Base-by-base conservation (phyloP, 2,329 filamentous ascomycete genomes). In the Capronia coronata region DNA sequence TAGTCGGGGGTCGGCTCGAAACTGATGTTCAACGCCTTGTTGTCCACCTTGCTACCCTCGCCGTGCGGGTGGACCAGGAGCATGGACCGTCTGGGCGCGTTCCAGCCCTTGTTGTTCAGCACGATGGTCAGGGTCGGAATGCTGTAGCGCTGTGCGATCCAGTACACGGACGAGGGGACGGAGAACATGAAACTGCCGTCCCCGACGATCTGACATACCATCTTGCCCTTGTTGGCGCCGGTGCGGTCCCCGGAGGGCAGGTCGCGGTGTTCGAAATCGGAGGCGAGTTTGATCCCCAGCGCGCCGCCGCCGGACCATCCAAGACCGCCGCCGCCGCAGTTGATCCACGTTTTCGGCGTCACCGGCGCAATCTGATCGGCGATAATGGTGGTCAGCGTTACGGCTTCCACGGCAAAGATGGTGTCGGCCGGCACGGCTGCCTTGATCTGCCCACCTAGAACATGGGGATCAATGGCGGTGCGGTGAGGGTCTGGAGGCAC, bases 221-320 rank as follows among this genome's bases (percentile, higher is more conserved):
- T 80, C 51, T 76, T 78, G 23, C 77, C 76, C 58, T 79, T 75
- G 37, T 68, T 69, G 1, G 58, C 63, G 16, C 56, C 56, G 18
- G 30, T 35, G 3, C 34, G 34, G 34, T 53, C 46, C 8, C 47
- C 47, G 2, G 43, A 30, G 2, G 22, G 22, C 2, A 42, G 2
- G 0, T 71, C 74, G 6, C 75, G 73, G 29, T 74, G 68, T 52
- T 74, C 66, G 2, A 66, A 65, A 43, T 83, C 76, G 0, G 75
- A 73, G 0, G 84, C 87, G 6, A 91, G 75, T 64, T 90, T 89
- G 62, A 90, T 82, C 1, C 86, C 87, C 2, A 91, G 66, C 0
- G 84, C 83, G 45, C 72, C 86, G 11, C 87, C 86, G 11, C 86
- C 86, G 9, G 81, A 86, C 86, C 86, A 91, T 1, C 86, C 86